Percentiles rank a stretch among this genome's conserved stretches.
Conservation (phyloP, 2,329 filamentous ascomycete species). For the Venturia asperata region DNA sequence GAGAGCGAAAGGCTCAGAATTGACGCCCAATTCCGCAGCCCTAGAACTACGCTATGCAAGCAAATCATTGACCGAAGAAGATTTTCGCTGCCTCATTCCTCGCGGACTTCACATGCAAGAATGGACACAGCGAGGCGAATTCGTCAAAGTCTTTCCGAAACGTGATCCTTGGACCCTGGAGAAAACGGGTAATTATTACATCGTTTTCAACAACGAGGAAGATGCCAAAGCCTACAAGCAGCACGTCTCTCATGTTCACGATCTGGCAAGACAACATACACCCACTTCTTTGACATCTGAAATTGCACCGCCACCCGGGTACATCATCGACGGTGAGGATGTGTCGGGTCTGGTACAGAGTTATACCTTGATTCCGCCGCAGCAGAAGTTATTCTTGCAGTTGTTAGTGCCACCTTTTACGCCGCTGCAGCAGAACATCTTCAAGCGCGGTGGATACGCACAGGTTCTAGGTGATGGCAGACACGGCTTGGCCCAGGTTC, state of each 20-base stretch:
- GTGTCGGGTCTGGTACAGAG: slow-evolving; percentile 31
- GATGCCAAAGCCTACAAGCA: slow-evolving; percentile 52
- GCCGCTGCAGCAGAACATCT: neutral
- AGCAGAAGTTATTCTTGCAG: slow-evolving; percentile 20
- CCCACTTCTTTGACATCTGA: slow-evolving; percentile 31
- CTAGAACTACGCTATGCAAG: slow-evolving; percentile 53
- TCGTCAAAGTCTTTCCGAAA: slow-evolving; percentile 46
- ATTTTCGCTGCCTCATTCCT: slow-evolving; percentile 59
- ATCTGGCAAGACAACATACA: slow-evolving; percentile 34
- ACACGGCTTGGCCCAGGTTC: slow-evolving; percentile 15
- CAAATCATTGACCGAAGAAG: slow-evolving; percentile 52
- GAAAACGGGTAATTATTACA: slow-evolving; percentile 52
- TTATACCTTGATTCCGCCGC: slow-evolving; percentile 43
- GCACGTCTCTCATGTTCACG: slow-evolving; percentile 43
- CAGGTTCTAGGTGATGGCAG: neutral
- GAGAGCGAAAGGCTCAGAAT: neutral
- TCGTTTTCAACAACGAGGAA: slow-evolving; percentile 53
- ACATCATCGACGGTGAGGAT: slow-evolving; percentile 35
- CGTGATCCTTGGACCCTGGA: slow-evolving; percentile 54
- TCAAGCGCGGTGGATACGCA: slow-evolving; percentile 17
- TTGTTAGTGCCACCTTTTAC: neutral
- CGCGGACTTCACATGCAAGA: slow-evolving; percentile 54
- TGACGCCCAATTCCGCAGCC: slow-evolving; percentile 23
- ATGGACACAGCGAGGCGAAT: slow-evolving; percentile 42
- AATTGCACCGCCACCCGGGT: slow-evolving; percentile 31